Percentiles rank a stretch among this genome's conserved stretches.
phyloP scores from a whole-genome alignment of 1,139 yeast genomes.

The Saccharomyces hybrid region DNA sequence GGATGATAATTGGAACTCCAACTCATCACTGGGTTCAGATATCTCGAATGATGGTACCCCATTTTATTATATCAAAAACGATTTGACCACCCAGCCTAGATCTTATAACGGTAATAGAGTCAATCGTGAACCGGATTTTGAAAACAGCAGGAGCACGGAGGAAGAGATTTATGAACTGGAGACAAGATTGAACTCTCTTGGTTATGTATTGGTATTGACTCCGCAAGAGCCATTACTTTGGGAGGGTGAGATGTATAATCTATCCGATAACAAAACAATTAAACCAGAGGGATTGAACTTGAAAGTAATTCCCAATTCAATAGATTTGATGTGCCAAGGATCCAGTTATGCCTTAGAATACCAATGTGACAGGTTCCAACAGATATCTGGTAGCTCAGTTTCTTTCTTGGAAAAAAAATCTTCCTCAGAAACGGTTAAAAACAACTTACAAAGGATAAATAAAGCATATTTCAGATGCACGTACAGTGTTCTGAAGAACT shows the following conservation, averaged over 20 bases:
- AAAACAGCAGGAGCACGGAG: conserved; percentile 31
- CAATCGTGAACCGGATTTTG: conserved; percentile 8
- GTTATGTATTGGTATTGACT: conserved; percentile 67
- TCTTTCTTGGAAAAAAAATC: conserved; percentile 55
- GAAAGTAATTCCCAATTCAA: conserved; percentile 57
- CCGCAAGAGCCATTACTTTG: conserved; percentile 84
- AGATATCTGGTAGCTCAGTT: conserved; percentile 49
- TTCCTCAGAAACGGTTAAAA: conserved; percentile 67
- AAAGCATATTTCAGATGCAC: conserved; percentile 65
- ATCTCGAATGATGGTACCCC: conserved; percentile 21
- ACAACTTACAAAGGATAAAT: conserved; percentile 61
- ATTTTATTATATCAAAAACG: conserved; percentile 21
- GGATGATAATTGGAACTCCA: conserved; percentile 20
- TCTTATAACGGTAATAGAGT: conserved; percentile 6
- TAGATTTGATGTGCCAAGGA: conserved; percentile 64
- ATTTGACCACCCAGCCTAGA: conserved; percentile 5
- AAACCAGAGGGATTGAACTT: conserved; percentile 27
- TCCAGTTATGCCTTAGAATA: conserved; percentile 43
- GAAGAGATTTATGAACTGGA: conserved; percentile 31
- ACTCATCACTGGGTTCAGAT: conserved; percentile 20
- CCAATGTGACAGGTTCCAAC: conserved; percentile 41
- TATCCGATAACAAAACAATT: conserved; percentile 30
- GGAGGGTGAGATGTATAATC: conserved; percentile 72
- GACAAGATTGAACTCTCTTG: conserved; percentile 32
- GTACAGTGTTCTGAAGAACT: conserved; percentile 58